Evolutionary conservation across 805 yeast species (phyloP).

Genomic region (Kodamaea laetipori): DNA sequence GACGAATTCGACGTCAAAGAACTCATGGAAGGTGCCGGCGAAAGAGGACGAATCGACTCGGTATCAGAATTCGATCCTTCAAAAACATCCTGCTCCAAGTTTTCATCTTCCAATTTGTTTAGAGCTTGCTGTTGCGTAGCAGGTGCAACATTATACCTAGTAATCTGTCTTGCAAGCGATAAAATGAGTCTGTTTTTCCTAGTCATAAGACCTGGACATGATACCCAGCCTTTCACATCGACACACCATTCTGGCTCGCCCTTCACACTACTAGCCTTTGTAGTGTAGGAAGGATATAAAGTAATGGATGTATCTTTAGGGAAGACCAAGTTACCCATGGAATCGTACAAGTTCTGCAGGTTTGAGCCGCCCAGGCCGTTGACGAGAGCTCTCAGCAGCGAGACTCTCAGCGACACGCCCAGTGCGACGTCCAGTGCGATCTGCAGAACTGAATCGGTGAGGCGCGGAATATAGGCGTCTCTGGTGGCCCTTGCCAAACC

Average conservation of each 20-base stretch:
- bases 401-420: no score
- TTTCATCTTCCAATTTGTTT: conserved; percentile 28
- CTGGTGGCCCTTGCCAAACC: conserved; percentile 58
- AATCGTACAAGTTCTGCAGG: conserved; percentile 24
- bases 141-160: conserved; percentile 36
- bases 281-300: conserved; percentile 44
- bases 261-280: conserved; percentile 35
- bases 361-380: conserved; percentile 7
- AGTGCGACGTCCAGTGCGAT: conserved; percentile 40
- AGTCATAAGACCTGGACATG: conserved; percentile 67
- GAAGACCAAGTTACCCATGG: conserved; percentile 32
- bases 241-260: conserved; percentile 73
- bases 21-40: conserved; percentile 9
- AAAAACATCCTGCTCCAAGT: conserved; percentile 27
- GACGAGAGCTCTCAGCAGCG: conserved; percentile 43
- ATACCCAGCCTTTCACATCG: conserved; percentile 71
- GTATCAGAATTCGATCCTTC: conserved; percentile 6
- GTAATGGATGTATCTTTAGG: conserved; percentile 64
- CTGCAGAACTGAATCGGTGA: conserved; percentile 50
- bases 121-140: conserved; percentile 20
- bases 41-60: conserved; percentile 5
- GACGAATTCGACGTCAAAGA: conserved; percentile 11
- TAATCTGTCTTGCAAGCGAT: conserved; percentile 68
- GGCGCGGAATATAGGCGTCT: conserved; percentile 57
- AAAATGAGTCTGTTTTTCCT: conserved; percentile 71